Percentiles rank a stretch among this genome's conserved stretches.
Conservation (phyloP, 768 basidiomycete species). For the Trichaptum fuscoviolaceum region DNA sequence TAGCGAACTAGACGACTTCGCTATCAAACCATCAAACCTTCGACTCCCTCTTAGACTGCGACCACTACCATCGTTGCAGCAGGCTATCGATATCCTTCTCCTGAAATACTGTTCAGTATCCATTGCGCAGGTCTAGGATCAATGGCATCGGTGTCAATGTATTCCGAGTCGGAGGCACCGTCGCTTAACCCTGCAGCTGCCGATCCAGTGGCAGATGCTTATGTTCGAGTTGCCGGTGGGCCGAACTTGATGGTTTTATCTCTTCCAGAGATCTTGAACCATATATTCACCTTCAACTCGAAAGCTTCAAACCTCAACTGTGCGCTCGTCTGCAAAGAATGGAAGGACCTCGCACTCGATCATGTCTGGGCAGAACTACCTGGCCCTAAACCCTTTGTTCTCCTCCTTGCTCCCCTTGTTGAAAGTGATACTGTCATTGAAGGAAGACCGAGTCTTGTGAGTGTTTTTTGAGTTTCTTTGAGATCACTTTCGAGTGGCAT, state of each 20-base stretch:
- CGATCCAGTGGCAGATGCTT: neutral
- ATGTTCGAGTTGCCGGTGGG: neutral
- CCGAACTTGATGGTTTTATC: slow-evolving; percentile 27
- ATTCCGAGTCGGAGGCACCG: neutral
- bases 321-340: slow-evolving; percentile 51
- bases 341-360: slow-evolving; percentile 55
- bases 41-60: neutral
- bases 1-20: neutral
- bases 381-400: slow-evolving; percentile 40
- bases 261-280: slow-evolving; percentile 56
- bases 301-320: slow-evolving; percentile 34
- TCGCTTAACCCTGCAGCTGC: neutral
- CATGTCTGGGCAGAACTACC: slow-evolving; percentile 52
- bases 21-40: neutral
- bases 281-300: slow-evolving; percentile 48
- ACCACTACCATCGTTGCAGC: neutral
- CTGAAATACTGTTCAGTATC: neutral
- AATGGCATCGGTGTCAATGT: neutral
- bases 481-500: too few relatives aligned
- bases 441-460: slow-evolving; percentile 5
- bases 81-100: neutral
- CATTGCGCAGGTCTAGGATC: neutral
- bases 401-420: slow-evolving; percentile 42
- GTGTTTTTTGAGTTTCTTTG: neutral
- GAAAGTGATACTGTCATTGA: slow-evolving; percentile 7